Conservation (phyloP, 2,329 filamentous ascomycete species). For the Penicillium fuscoglaucum region DNA sequence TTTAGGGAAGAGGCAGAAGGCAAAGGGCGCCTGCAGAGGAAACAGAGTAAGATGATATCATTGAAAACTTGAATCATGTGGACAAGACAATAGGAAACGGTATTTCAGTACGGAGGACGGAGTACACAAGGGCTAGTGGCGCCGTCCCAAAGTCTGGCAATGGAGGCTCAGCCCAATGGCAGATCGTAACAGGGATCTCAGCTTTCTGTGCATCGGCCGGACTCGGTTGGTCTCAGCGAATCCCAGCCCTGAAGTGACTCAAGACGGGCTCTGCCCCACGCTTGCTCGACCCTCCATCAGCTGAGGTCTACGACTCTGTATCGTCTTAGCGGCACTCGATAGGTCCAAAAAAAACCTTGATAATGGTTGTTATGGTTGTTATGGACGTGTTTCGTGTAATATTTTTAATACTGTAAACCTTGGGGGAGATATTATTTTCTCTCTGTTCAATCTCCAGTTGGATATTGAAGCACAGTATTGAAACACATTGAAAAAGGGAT, state of each 20-base stretch:
- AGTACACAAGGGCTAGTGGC: conserved; percentile 19
- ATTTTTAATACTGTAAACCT: neutral
- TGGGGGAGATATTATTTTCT: neutral
- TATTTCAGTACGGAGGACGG: neutral
- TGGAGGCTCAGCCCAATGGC: conserved; percentile 41
- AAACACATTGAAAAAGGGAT: neutral
- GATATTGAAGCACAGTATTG: neutral
- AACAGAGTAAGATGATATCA: conserved; percentile 24
- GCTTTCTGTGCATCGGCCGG: conserved; percentile 30
- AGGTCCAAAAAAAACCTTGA: conserved; percentile 17
- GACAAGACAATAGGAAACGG: neutral
- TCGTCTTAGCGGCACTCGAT: conserved; percentile 19
- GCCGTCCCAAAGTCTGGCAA: conserved; percentile 37
- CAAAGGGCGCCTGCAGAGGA: conserved; percentile 7
- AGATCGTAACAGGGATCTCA: conserved; percentile 42
- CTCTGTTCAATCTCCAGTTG: neutral
- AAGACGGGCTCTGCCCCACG: conserved; percentile 35
- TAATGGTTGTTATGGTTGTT: neutral
- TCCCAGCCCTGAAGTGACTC: conserved; percentile 31
- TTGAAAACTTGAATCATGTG: conserved; percentile 7
- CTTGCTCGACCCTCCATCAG: conserved; percentile 36
- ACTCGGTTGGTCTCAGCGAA: conserved; percentile 33
- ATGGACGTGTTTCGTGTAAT: conserved; percentile 9
- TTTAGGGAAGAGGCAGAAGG: conserved; percentile 7
- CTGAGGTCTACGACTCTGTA: conserved; percentile 25